Evolutionary conservation across 192 early-diverging fungal genomes (phyloP).

Genomic region (Borealophlyctis nickersoniae): DNA sequence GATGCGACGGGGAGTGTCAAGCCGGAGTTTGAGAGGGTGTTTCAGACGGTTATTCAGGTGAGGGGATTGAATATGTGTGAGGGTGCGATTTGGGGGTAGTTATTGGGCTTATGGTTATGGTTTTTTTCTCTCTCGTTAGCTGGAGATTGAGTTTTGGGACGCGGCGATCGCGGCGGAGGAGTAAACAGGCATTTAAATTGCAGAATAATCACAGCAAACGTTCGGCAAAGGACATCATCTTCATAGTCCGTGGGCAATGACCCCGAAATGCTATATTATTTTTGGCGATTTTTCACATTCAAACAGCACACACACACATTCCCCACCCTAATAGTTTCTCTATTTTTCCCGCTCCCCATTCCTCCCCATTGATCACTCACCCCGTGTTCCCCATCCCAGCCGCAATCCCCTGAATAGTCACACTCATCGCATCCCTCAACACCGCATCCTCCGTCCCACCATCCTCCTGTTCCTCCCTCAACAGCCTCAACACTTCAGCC

Average conservation of each 20-base stretch:
- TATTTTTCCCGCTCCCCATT: conserved; percentile 16
- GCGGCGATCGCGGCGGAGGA: conserved; percentile 1
- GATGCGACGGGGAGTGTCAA: conserved; percentile 4
- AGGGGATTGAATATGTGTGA: not conserved
- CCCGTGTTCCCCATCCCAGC: conserved; percentile 18
- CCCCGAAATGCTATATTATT: too few relatives aligned
- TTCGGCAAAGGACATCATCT: not conserved
- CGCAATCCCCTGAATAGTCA: conserved; percentile 35
- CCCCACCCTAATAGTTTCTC: too few relatives aligned
- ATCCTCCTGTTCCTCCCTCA: conserved; percentile 21
- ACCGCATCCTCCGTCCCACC: conserved; percentile 9
- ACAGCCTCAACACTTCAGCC: conserved; percentile 19
- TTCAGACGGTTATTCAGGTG: conserved; percentile 21
- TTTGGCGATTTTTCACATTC: conserved; percentile 1
- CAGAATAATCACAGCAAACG: conserved; percentile 6
- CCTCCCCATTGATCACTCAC: conserved; percentile 1
- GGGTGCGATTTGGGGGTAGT: not conserved
- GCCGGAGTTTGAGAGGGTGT: conserved; percentile 10
- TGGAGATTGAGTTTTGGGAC: conserved; percentile 24
- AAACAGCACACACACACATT: not conserved
- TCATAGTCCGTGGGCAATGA: too few relatives aligned
- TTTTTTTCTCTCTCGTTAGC: conserved; percentile 1
- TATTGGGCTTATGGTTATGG: not conserved
- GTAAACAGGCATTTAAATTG: conserved; percentile 16
- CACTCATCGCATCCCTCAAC: conserved; percentile 26